Conservation (phyloP, 805 yeast species). For the Grigorovia yakushimaensis region DNA sequence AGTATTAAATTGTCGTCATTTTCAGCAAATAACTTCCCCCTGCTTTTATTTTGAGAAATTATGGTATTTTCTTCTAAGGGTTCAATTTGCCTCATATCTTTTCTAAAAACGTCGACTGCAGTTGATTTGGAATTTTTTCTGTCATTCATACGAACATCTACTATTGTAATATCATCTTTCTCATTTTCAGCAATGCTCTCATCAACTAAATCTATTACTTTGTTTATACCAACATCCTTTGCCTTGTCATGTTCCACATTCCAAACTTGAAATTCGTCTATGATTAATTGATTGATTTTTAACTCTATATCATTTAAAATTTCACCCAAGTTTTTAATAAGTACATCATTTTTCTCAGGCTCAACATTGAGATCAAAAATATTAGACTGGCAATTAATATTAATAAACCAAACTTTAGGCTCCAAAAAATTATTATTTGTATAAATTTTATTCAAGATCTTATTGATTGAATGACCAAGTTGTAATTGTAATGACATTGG, state of each 20-base stretch:
- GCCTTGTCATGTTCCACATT: neutral
- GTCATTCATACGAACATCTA: too few species aligned
- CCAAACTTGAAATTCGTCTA: neutral
- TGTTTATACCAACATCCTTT: too few species aligned
- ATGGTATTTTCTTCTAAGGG: too few species aligned
- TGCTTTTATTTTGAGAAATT: too few species aligned
- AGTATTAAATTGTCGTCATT: neutral
- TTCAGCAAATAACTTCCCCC: neutral
- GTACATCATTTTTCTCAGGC: constrained; percentile 35
- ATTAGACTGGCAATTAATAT: constrained; percentile 16
- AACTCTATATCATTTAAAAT: constrained; percentile 9
- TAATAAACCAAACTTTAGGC: constrained; percentile 31
- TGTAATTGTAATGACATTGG: constrained; percentile 22
- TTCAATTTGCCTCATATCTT: too few species aligned
- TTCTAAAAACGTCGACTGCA: too few species aligned
- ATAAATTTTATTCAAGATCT: constrained; percentile 20
- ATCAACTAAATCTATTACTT: too few species aligned
- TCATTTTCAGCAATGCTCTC: too few species aligned
- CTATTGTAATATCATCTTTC: too few species aligned
- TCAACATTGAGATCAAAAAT: constrained; percentile 34
- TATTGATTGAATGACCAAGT: constrained; percentile 27
- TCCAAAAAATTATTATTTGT: constrained; percentile 13
- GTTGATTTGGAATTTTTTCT: too few species aligned
- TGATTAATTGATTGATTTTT: neutral
- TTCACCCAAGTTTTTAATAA: constrained; percentile 19